Base-by-base conservation (phyloP, 805 yeast species). In the Priceomyces medius region DNA sequence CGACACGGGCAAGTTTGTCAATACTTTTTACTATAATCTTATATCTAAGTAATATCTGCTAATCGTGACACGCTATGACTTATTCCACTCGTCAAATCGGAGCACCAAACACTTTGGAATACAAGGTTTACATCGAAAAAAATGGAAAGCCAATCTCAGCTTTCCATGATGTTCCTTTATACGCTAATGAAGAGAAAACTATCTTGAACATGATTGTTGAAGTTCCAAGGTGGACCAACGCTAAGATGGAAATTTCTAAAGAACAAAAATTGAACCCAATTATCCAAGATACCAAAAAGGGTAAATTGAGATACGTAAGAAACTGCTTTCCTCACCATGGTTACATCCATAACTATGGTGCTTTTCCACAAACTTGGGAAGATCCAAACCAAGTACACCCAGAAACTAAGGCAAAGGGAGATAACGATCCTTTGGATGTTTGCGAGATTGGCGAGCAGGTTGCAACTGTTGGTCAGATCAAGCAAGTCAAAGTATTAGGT, bases 291-390 rank as follows among this genome's bases (percentile, higher is more conserved):
- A 87, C 95, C 62, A 93, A 93, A 77, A 91, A 93, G 78, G 98
- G 97, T 54, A 85, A 88, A 69, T 80, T 89, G 60, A 83, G 98
- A 74, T 93, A 84, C 56, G 98, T 93, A 46, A 84, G 96, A 75
- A 93, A 93, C 80, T 82, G 95, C 68, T 91, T 91, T 88, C 99
- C 99, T 40, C 96, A 87, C 76, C 95, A 93, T 67, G 99, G 99
- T 56, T 91, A 93, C 77, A 91, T 91, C 55, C 96, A 89, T 76
- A 93, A 93, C 76, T 91, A 91, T 66, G 99, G 98, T 66, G 97
- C 97, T 37, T 85, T 91, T 80, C 98, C 98, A 52, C 97, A 91
- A 68, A 83, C 89, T 36, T 83, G 89, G 89, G 89, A 83, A 66
- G 87, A 83, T 58, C 76, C 76, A 36, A 65, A 87, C 81, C 65